Percentiles rank a stretch among this genome's conserved stretches.
phyloP scores from a whole-genome alignment of 2,329 filamentous ascomycete species.

The Davidsoniella eucalypti region DNA sequence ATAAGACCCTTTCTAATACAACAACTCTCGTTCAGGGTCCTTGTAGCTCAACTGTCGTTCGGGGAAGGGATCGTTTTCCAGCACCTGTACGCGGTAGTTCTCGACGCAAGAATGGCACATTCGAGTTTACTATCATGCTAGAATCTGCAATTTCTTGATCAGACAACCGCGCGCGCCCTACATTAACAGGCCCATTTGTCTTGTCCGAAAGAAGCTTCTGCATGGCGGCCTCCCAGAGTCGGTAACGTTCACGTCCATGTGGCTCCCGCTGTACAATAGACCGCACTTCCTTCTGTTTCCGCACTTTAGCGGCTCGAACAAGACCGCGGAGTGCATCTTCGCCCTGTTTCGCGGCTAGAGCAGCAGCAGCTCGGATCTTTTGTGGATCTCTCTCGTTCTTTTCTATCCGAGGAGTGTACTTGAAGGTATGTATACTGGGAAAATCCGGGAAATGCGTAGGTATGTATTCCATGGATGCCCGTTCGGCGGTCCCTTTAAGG shows the following conservation, averaged over 20 bases:
- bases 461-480: slow-evolving; percentile 38
- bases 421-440: slow-evolving; percentile 48
- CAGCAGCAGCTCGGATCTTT: slow-evolving; percentile 42
- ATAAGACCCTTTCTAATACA: background rate
- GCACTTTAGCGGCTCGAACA: slow-evolving; percentile 45
- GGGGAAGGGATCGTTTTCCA: slow-evolving; percentile 8
- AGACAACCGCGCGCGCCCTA: slow-evolving; percentile 5
- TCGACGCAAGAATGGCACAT: slow-evolving; percentile 7
- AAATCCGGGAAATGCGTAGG: slow-evolving; percentile 43
- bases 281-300: slow-evolving; percentile 47
- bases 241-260: slow-evolving; percentile 37
- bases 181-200: background rate
- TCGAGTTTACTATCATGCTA: slow-evolving; percentile 44
- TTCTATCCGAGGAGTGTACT: slow-evolving; percentile 35
- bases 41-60: slow-evolving; percentile 8
- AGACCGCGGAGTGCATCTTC: slow-evolving; percentile 44
- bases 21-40: background rate
- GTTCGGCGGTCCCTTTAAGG: slow-evolving; percentile 41
- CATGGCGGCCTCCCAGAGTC: slow-evolving; percentile 46
- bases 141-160: slow-evolving; percentile 39
- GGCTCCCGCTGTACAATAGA: slow-evolving; percentile 35
- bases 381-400: slow-evolving; percentile 31
- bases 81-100: slow-evolving; percentile 9
- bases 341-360: slow-evolving; percentile 42
- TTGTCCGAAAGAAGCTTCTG: slow-evolving; percentile 32